These are phyloP conservation scores for Mortierella sp. DNA, from an alignment of 371 early-diverging fungal genomes.

Conservation along the genomic window DNA sequence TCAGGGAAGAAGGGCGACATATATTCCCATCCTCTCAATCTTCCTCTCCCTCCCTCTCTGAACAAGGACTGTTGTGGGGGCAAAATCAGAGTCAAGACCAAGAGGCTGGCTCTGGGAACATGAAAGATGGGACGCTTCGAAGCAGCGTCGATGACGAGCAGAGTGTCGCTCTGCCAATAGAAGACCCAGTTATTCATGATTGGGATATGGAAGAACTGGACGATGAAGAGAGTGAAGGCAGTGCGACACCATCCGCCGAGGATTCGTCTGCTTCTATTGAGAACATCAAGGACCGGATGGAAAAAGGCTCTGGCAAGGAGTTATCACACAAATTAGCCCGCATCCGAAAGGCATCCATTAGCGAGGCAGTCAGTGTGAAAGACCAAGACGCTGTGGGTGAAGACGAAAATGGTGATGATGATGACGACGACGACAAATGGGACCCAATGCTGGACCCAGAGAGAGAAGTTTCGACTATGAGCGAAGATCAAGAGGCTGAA, in stretches of 20 bases:
- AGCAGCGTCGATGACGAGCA: not conserved
- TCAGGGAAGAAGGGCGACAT: constrained; percentile 25
- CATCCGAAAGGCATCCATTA: constrained; percentile 1
- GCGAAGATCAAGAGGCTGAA: constrained; percentile 42
- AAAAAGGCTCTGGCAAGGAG: not conserved
- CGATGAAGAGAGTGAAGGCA: constrained; percentile 29
- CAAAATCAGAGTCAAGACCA: not conserved
- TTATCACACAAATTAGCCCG: not conserved
- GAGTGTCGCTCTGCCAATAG: constrained; percentile 28
- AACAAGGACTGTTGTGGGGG: constrained; percentile 6
- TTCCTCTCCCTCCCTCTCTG: not conserved
- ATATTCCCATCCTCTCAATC: constrained; percentile 4
- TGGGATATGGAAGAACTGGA: constrained; percentile 56
- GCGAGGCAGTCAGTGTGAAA: not conserved
- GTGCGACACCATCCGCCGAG: not conserved
- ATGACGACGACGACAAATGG: constrained; percentile 27
- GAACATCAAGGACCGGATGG: not conserved
- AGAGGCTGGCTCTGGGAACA: not conserved
- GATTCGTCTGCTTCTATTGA: not conserved
- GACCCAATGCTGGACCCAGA: constrained; percentile 45
- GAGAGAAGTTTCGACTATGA: constrained; percentile 38
- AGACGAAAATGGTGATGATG: constrained; percentile 10
- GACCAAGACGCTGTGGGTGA: not conserved
- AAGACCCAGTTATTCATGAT: constrained; percentile 42
- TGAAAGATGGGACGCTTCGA: not conserved